Conservation (phyloP, 768 basidiomycete genomes). For the Nevesoporus exiguus region DNA sequence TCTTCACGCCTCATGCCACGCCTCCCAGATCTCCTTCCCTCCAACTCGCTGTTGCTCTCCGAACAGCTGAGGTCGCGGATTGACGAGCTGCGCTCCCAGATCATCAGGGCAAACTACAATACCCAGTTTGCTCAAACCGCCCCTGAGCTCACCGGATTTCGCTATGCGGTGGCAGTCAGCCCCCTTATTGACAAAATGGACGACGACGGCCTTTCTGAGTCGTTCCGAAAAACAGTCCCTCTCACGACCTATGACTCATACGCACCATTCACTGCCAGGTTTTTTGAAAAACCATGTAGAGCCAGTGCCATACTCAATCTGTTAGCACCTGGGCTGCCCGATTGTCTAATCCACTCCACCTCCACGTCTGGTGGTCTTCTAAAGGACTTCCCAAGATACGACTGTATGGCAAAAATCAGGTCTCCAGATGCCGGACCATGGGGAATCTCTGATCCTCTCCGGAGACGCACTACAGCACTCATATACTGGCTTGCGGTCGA, state of each 20-base stretch:
- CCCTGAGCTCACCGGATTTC: too few species aligned
- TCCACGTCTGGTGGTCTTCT: slow-evolving; percentile 11
- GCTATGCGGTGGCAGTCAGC: too few species aligned
- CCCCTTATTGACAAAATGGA: neutral
- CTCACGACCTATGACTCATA: slow-evolving; percentile 16
- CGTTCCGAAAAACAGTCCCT: slow-evolving; percentile 9
- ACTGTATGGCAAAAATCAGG: neutral
- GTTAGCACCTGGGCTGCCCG: slow-evolving; percentile 18
- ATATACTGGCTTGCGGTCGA: neutral
- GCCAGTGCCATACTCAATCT: slow-evolving; percentile 2
- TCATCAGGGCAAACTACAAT: too few species aligned
- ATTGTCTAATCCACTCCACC: too few species aligned
- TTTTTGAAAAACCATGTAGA: slow-evolving; percentile 1
- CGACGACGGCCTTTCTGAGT: neutral
- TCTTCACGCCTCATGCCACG: too few species aligned
- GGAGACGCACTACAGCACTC: neutral
- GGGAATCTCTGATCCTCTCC: neutral
- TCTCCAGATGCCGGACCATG: neutral
- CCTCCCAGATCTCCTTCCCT: too few species aligned
- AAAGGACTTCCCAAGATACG: slow-evolving; percentile 13
- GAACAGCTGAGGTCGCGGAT: too few species aligned
- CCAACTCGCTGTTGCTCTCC: too few species aligned
- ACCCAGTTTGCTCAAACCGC: too few species aligned
- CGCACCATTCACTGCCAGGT: slow-evolving; percentile 5
- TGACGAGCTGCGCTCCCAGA: too few species aligned